Evolutionary conservation across 2,329 filamentous ascomycete genomes (phyloP), one percentile per base, ranked within the genome.

Genomic region (Exophiala mesophila): DNA sequence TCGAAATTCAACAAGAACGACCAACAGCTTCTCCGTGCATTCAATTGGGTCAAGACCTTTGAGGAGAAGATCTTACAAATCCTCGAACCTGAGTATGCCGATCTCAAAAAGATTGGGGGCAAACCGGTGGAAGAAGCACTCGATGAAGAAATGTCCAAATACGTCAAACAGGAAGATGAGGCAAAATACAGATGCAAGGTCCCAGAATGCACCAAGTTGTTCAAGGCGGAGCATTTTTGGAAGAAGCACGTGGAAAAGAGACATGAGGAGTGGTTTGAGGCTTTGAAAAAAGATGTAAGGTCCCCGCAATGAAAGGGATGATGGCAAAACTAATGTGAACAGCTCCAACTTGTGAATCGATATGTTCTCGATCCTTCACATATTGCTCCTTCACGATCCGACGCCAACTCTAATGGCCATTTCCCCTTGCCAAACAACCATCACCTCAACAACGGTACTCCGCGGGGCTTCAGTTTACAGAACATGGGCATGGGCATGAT

Each of bases 1-100:
- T 76, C 79, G 42, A 81, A 78, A 45, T 74, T 80, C 12, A 80
- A 75, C 37, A 95, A 94, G 69, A 80, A 82, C 3, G 88, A 95
- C 57, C 88, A 94, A 62, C 92, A 97, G 61, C 78, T 97, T 10
- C 85, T 94, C 58, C 83, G 89, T 44, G 92, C 92, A 0, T 97
- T 88, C 69, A 98, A 97, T 60, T 98, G 94, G 92, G 94, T 98
- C 47, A 94, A 85, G 70, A 97, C 92, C 0, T 98, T 95, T 58
- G 92, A 98, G 61, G 92, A 98, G 60, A 98, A 98, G 69, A 76
- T 98, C 38, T 72, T 87, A 61, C 89, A 96, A 62, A 85, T 97
- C 34, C 74, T 98, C 10, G 90, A 97, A 54, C 92, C 92, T 0
- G 86, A 92, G 41, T 81, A 82, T 36, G 85, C 85, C 17, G 88